Base-by-base conservation (phyloP, 2,329 filamentous ascomycete species). In the Eutypella sp. region DNA sequence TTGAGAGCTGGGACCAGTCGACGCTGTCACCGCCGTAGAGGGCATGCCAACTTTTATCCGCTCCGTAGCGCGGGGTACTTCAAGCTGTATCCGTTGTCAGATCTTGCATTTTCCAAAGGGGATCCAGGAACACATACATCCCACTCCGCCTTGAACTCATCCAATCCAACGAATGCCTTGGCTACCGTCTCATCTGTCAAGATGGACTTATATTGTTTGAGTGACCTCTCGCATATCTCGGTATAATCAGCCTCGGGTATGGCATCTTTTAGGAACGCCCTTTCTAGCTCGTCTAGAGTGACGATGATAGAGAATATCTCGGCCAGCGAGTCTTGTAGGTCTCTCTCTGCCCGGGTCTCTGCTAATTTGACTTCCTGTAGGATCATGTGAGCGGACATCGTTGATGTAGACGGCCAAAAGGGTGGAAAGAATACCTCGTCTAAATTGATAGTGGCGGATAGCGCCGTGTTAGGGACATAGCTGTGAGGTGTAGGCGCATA, bases 221-320 rank as follows among this genome's bases (percentile, higher is more conserved):
- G 69, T 48, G 96, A 80, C 33, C 93, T 82, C 62, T 91, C 88
- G 74, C 95, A 99, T 54, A 93, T 96, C 63, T 97, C 93, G 1
- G 91, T 95, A 67, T 99, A 99, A 60, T 96, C 92, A 43, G 78
- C 77, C 68, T 97, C 93, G 5, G 87, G 81, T 42, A 99, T 85
- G 19, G 90, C 92, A 74, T 99, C 93, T 62, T 96, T 95, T 33
- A 99, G 80, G 62, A 96, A 99, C 1, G 92, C 95, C 66, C 95
- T 96, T 62, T 99, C 93, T 2, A 99, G 79, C 53, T 95, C 90
- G 63, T 99, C 93, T 3, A 99, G 75, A 0, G 93, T 97, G 50
- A 96, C 81, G 31, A 99, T 92, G 55, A 99, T 97, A 70, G 91
- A 96, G 69, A 97, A 99, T 20, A 99, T 84, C 68, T 99, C 93